Conservation (phyloP, 495 filamentous ascomycete species). For the Lindgomyces ingoldianus region DNA sequence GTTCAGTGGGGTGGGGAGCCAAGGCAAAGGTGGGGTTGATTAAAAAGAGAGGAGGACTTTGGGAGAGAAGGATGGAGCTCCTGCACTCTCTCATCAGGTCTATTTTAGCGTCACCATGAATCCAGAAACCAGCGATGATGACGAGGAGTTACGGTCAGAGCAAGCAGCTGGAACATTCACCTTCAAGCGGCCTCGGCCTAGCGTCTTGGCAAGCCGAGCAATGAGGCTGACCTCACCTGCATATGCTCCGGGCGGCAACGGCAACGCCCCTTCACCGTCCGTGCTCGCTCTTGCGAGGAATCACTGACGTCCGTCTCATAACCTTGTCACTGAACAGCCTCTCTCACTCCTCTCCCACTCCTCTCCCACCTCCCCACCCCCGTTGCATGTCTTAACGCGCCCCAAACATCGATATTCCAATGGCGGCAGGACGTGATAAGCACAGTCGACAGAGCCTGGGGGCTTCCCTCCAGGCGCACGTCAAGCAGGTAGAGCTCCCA, state of each 20-base stretch:
- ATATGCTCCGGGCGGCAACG: not conserved
- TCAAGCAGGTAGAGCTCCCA: constrained; percentile 62
- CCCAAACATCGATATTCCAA: not conserved
- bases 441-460: constrained; percentile 62
- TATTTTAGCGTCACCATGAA: too few relatives aligned
- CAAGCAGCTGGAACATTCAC: not conserved
- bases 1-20: constrained; percentile 15
- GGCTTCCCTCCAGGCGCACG: constrained; percentile 55
- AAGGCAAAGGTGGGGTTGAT: not conserved
- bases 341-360: not conserved
- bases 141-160: not conserved
- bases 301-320: constrained; percentile 10
- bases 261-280: not conserved
- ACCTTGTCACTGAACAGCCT: constrained; percentile 2
- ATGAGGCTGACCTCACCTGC: not conserved
- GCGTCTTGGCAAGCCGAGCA: not conserved
- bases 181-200: too few relatives aligned
- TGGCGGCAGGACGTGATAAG: constrained; percentile 41
- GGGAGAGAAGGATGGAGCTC: not conserved
- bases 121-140: too few relatives aligned
- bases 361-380: not conserved
- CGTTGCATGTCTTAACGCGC: constrained; percentile 10
- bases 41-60: not conserved
- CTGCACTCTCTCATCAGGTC: too few relatives aligned
- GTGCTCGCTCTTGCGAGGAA: constrained; percentile 5